A percentile compares a stretch with the other conserved stretches of the same genome.
These are phyloP conservation scores for Plasmodium relictum DNA, from an alignment of 169 alveolate genomes.

Conservation along the genomic window DNA sequence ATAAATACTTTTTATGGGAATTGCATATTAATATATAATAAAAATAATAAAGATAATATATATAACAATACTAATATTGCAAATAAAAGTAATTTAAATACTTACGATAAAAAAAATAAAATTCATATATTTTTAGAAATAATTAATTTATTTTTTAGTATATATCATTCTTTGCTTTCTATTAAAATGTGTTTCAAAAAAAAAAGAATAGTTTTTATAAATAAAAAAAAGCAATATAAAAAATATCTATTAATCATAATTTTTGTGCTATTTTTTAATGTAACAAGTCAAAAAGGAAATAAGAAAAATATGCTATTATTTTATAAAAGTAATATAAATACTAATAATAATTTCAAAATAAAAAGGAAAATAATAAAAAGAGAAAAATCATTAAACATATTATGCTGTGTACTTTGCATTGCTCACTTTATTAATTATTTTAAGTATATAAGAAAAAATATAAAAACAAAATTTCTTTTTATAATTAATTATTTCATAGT, in stretches of 20 bases:
- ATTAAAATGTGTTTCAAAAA: conserved; percentile 30
- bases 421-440: conserved; percentile 45
- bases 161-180: conserved; percentile 26
- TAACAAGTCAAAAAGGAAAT: not conserved
- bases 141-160: conserved; percentile 46
- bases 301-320: not conserved
- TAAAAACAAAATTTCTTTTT: conserved; percentile 31
- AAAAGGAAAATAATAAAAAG: not conserved
- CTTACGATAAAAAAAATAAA: conserved; percentile 12
- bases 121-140: conserved; percentile 30
- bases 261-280: conserved; percentile 16
- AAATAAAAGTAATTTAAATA: not conserved
- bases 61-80: not conserved
- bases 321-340: conserved; percentile 4
- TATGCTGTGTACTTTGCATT: conserved; percentile 67
- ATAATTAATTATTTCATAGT: conserved; percentile 29
- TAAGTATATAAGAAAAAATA: conserved; percentile 40
- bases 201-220: conserved; percentile 27
- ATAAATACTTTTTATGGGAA: conserved; percentile 42
- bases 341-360: not conserved
- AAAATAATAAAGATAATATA: not conserved
- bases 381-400: conserved; percentile 20
- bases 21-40: conserved; percentile 13
- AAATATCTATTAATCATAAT: conserved; percentile 43
- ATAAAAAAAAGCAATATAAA: conserved; percentile 30